Conservation (phyloP, 2,329 filamentous ascomycete genomes). For the Botrytis squamosa region DNA sequence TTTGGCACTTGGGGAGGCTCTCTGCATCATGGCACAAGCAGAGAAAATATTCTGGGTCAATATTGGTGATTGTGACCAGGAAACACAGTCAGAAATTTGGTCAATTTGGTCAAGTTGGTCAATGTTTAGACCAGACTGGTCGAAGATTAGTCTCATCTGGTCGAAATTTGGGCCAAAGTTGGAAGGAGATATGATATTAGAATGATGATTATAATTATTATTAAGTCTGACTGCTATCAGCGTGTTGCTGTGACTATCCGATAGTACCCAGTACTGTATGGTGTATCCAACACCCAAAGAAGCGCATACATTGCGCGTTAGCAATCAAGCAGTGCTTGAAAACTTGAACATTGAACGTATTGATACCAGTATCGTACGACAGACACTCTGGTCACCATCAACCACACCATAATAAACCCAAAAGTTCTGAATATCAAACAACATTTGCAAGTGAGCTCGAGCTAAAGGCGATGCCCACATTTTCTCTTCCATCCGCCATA, state of each 20-base stretch:
- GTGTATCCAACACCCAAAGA: background rate
- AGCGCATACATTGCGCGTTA: background rate
- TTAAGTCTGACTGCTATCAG: conserved; percentile 19
- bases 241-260: conserved; percentile 6
- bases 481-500: background rate
- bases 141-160: background rate
- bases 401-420: background rate
- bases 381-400: conserved; percentile 2
- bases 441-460: conserved; percentile 10
- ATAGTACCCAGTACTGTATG: background rate
- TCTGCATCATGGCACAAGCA: background rate
- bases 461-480: background rate
- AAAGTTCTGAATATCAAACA: conserved; percentile 4
- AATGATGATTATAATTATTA: conserved; percentile 18
- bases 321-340: background rate
- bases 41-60: conserved; percentile 8
- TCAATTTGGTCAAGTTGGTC: background rate
- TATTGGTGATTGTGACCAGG: background rate
- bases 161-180: background rate
- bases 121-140: background rate
- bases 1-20: background rate
- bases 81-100: background rate
- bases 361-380: conserved; percentile 4
- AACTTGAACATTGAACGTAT: background rate
- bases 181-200: background rate